Evolutionary conservation across 768 basidiomycete species (phyloP).

Genomic region (Russula griseocarnosa): DNA sequence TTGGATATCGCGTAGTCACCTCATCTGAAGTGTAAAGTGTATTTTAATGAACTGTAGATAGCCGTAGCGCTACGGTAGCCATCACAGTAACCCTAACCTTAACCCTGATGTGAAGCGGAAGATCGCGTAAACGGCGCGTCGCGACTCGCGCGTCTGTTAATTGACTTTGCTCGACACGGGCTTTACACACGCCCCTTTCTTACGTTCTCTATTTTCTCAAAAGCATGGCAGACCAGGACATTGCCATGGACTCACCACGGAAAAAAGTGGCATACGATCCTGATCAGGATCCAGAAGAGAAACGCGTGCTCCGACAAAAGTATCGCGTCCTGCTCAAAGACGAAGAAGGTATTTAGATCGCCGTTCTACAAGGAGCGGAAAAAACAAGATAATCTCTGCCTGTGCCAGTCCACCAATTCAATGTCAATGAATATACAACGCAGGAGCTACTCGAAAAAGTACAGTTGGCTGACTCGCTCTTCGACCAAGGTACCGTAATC

Average conservation of each 20-base stretch:
- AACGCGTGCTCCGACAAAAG: slow-evolving; percentile 65
- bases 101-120: slow-evolving; percentile 6
- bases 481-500: slow-evolving; percentile 51
- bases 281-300: slow-evolving; percentile 79
- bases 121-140: slow-evolving; percentile 6
- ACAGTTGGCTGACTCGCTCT: slow-evolving; percentile 55
- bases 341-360: slow-evolving; percentile 6
- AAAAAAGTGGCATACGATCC: slow-evolving; percentile 61
- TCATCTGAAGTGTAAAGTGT: slow-evolving; percentile 26
- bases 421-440: slow-evolving; percentile 54
- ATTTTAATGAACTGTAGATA: slow-evolving; percentile 17
- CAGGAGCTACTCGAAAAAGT: slow-evolving; percentile 55
- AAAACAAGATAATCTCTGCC: background rate
- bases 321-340: slow-evolving; percentile 64
- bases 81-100: slow-evolving; percentile 18
- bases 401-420: slow-evolving; percentile 38
- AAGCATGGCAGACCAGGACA: slow-evolving; percentile 23
- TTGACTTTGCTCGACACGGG: background rate
- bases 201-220: background rate
- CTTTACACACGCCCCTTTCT: background rate
- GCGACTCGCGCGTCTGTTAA: slow-evolving; percentile 1
- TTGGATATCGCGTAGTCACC: slow-evolving; percentile 10
- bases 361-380: background rate
- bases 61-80: background rate
- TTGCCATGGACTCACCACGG: slow-evolving; percentile 19